A percentile compares a stretch with the other conserved stretches of the same genome.
phyloP scores from a whole-genome alignment of 768 basidiomycete species.

The Sutorius australiensis region DNA sequence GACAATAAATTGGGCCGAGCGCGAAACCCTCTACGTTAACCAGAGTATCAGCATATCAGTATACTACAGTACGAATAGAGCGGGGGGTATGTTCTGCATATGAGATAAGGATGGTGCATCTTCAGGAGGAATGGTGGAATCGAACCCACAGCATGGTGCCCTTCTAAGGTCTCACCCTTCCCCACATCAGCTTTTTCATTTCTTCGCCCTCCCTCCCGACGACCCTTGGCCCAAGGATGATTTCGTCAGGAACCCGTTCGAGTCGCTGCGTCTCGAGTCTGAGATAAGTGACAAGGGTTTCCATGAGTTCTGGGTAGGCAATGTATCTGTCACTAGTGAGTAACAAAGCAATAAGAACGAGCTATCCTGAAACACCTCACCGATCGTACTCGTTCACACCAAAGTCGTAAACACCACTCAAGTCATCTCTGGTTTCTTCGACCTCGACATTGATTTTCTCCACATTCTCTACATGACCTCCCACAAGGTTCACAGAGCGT shows the following conservation, averaged over 20 bases:
- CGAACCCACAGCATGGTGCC: neutral
- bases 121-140: neutral
- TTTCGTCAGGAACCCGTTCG: slow-evolving; percentile 48
- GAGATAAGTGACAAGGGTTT: slow-evolving; percentile 63
- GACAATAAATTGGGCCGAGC: neutral
- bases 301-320: slow-evolving; percentile 71
- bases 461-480: slow-evolving; percentile 59
- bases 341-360: neutral
- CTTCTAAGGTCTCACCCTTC: slow-evolving; percentile 18
- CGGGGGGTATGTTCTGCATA: slow-evolving; percentile 1
- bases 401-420: slow-evolving; percentile 72
- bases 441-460: slow-evolving; percentile 53
- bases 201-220: slow-evolving; percentile 34
- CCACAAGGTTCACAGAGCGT: slow-evolving; percentile 67
- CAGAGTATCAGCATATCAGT: neutral
- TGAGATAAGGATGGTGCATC: neutral
- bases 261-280: slow-evolving; percentile 70
- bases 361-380: slow-evolving; percentile 11
- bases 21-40: neutral
- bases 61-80: neutral
- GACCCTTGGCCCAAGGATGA: slow-evolving; percentile 29
- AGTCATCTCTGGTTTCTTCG: slow-evolving; percentile 62
- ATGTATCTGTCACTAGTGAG: slow-evolving; percentile 54
- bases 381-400: slow-evolving; percentile 43
- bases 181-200: slow-evolving; percentile 31